phyloP scores from a whole-genome alignment of 257 asterid species.

The Capsicum baccatum region DNA sequence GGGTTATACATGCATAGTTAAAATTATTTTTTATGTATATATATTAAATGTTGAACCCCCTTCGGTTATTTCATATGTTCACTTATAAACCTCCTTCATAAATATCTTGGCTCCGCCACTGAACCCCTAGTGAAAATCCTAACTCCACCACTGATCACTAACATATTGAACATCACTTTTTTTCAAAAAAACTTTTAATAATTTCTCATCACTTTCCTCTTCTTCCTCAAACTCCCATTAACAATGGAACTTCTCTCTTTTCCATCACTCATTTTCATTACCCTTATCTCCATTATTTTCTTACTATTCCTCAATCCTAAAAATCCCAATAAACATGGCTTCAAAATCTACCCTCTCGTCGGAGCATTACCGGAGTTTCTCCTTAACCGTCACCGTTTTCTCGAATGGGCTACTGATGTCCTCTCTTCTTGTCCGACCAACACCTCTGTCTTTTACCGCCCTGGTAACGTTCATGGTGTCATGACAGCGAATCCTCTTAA shows the following conservation, averaged over 20 bases:
- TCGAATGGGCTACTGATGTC: conserved; percentile 70
- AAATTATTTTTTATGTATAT: no score
- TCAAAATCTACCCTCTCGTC: conserved; percentile 61
- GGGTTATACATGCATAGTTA: no score
- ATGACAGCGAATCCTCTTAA: conserved; percentile 72
- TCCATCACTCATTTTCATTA: conserved; percentile 40
- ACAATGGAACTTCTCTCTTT: conserved; percentile 42
- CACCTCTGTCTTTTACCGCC: conserved; percentile 75
- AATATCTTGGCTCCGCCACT: no score
- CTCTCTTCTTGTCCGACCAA: conserved; percentile 59
- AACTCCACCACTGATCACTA: no score
- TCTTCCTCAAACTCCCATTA: no score
- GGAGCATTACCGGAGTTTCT: conserved; percentile 80
- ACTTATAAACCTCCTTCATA: no score
- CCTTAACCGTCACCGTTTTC: conserved; percentile 83
- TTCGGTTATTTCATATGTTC: no score
- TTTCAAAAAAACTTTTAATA: background rate
- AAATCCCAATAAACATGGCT: conserved; percentile 42
- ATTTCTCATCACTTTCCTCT: background rate
- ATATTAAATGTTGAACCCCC: no score
- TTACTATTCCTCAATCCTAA: no score
- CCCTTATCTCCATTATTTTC: conserved; percentile 33
- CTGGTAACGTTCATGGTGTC: conserved; percentile 73
- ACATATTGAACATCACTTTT: no score
- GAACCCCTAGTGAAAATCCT: no score